Evolutionary conservation across 352 stramenopile species (phyloP).

Genomic region (Phytophthora palmivora): DNA sequence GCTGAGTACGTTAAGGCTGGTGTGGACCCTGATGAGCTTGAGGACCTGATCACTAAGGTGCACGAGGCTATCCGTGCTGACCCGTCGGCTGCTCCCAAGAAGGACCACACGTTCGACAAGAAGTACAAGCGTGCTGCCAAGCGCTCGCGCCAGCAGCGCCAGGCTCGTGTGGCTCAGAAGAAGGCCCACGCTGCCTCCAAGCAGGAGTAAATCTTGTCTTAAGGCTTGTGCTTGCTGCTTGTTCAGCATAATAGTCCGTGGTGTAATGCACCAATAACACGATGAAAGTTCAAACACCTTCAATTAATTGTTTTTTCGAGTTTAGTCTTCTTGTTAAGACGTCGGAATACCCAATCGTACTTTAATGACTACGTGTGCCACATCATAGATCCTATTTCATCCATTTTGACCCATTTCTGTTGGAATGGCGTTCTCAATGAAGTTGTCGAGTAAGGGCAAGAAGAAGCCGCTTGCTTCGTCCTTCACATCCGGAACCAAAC

Average conservation of each 20-base stretch:
- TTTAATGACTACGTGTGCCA: neutral
- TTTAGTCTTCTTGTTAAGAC: too few species aligned
- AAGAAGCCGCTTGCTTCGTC: constrained; percentile 33
- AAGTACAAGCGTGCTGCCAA: constrained; percentile 95
- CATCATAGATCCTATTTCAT: neutral
- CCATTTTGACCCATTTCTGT: neutral
- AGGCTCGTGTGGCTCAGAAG: constrained; percentile 96
- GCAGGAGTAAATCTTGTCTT: constrained; percentile 42
- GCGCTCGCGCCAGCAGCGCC: constrained; percentile 95
- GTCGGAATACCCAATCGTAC: constrained; percentile 2
- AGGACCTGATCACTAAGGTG: constrained; percentile 93
- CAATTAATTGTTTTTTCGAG: too few species aligned
- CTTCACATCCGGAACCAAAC: constrained; percentile 25
- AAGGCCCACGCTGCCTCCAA: constrained; percentile 92
- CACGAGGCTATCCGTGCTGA: constrained; percentile 98
- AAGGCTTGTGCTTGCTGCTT: constrained; percentile 6
- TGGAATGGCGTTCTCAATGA: constrained; percentile 73
- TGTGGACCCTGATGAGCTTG: constrained; percentile 92
- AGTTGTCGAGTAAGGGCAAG: constrained; percentile 54
- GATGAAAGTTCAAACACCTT: constrained; percentile 48
- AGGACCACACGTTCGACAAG: constrained; percentile 91
- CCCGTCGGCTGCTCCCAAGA: constrained; percentile 94
- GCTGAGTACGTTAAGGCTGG: constrained; percentile 95
- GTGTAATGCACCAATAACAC: constrained; percentile 31
- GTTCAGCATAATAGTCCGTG: constrained; percentile 7